A percentile compares a stretch with the other conserved stretches of the same genome.
These are phyloP conservation scores for Termitomyces sp. DNA, from an alignment of 768 basidiomycete genomes.

Conservation along the genomic window DNA sequence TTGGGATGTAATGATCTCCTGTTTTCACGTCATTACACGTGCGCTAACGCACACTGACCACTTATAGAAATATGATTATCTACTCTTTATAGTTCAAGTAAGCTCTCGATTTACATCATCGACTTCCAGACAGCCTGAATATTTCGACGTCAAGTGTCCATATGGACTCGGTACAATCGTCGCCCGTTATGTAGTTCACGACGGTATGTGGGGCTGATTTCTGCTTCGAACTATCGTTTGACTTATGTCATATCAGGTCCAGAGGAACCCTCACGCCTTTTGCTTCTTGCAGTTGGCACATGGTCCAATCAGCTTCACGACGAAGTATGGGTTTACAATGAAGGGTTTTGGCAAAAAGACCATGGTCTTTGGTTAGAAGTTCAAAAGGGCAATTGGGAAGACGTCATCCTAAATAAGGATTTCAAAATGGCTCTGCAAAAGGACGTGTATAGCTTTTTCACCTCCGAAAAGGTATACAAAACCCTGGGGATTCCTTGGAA, in stretches of 20 bases:
- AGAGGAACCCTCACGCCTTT: slow-evolving; percentile 42
- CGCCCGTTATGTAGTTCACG: slow-evolving; percentile 51
- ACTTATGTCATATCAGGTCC: slow-evolving; percentile 22
- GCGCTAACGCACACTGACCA: neutral
- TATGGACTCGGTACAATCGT: slow-evolving; percentile 19
- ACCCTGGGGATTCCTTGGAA: slow-evolving; percentile 81
- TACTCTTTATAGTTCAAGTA: slow-evolving; percentile 49
- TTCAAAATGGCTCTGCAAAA: slow-evolving; percentile 67
- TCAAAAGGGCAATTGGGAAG: slow-evolving; percentile 66
- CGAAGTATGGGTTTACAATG: slow-evolving; percentile 76
- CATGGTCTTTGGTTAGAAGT: slow-evolving; percentile 53
- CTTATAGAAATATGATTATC: slow-evolving; percentile 47
- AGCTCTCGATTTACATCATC: slow-evolving; percentile 9
- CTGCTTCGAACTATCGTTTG: neutral
- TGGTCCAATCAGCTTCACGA: slow-evolving; percentile 51
- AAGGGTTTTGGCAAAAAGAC: slow-evolving; percentile 64
- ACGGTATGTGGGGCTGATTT: slow-evolving; percentile 30
- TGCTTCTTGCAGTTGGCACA: slow-evolving; percentile 49
- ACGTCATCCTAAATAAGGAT: slow-evolving; percentile 64
- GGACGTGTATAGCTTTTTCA: slow-evolving; percentile 77
- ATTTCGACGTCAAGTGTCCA: slow-evolving; percentile 22
- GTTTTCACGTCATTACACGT: neutral
- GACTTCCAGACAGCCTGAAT: neutral
- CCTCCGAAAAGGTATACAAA: slow-evolving; percentile 69
- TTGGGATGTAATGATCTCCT: slow-evolving; percentile 47